phyloP scores from a whole-genome alignment of 352 stramenopile species.

The Thalassiosira delicatula region DNA sequence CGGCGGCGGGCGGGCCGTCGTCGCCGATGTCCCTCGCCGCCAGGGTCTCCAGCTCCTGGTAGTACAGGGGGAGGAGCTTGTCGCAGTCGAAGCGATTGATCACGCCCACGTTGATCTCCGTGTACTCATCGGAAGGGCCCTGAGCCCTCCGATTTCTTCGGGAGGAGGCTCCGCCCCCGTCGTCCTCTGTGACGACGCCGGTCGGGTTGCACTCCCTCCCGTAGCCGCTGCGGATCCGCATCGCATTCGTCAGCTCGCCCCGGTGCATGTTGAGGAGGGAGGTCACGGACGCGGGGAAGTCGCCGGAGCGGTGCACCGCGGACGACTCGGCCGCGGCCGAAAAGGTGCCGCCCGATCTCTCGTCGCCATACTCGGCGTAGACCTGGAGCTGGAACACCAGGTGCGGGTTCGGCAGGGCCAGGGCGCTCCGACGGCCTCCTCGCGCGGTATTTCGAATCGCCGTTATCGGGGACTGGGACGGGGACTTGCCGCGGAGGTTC shows the following conservation, averaged over 20 bases:
- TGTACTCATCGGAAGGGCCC: not conserved
- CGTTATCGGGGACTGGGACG: too few relatives aligned
- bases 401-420: constrained; percentile 10
- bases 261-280: not conserved
- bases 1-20: too few relatives aligned
- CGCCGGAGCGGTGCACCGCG: too few relatives aligned
- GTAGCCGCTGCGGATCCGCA: constrained; percentile 7
- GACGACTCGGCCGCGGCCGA: too few relatives aligned
- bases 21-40: not conserved
- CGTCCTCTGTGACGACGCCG: too few relatives aligned
- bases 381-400: constrained; percentile 21
- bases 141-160: too few relatives aligned
- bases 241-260: not conserved
- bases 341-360: not conserved
- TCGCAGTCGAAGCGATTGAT: constrained; percentile 23
- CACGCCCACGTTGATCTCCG: constrained; percentile 12
- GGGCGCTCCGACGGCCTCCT: too few relatives aligned
- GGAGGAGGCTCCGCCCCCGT: too few relatives aligned
- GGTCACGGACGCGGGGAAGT: constrained; percentile 6
- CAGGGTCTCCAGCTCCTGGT: constrained; percentile 11
- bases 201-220: constrained; percentile 6
- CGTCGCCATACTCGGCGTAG: constrained; percentile 14
- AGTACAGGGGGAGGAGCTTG: constrained; percentile 29
- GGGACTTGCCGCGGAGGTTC: not conserved
- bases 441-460: too few relatives aligned